Percentiles rank a stretch among this genome's conserved stretches.
Conservation (phyloP, 2,329 filamentous ascomycete species). For the Arthroderma sp. region DNA sequence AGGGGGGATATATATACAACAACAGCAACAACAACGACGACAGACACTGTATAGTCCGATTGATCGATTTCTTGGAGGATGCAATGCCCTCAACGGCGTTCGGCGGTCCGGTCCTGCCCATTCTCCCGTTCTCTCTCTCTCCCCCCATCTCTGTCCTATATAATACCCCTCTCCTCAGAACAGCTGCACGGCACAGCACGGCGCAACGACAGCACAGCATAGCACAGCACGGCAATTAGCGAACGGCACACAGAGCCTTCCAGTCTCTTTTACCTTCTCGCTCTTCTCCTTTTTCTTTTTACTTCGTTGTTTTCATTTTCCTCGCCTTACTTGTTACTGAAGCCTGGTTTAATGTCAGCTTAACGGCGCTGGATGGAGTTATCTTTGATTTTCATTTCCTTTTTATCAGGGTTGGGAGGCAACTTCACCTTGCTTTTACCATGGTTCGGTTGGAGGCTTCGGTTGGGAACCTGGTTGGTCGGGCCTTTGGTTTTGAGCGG, state of each 20-base stretch:
- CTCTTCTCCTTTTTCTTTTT: neutral
- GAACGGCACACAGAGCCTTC: neutral
- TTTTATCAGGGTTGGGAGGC: neutral
- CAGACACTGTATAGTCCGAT: neutral
- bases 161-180: neutral
- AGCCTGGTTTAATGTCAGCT: neutral
- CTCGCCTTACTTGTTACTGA: no score
- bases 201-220: neutral
- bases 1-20: neutral
- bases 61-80: neutral
- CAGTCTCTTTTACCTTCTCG: neutral
- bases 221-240: neutral
- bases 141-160: neutral
- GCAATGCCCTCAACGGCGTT: neutral
- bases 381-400: neutral
- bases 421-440: neutral
- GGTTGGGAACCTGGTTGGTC: neutral
- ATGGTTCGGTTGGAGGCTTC: neutral
- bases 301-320: neutral
- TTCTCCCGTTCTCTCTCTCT: neutral
- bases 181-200: no score
- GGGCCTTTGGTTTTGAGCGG: neutral
- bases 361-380: slow-evolving; percentile 4
- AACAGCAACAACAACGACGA: neutral
- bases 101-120: no score